Evolutionary conservation across 768 basidiomycete genomes (phyloP).

Genomic region (Thelephora ganbajun): DNA sequence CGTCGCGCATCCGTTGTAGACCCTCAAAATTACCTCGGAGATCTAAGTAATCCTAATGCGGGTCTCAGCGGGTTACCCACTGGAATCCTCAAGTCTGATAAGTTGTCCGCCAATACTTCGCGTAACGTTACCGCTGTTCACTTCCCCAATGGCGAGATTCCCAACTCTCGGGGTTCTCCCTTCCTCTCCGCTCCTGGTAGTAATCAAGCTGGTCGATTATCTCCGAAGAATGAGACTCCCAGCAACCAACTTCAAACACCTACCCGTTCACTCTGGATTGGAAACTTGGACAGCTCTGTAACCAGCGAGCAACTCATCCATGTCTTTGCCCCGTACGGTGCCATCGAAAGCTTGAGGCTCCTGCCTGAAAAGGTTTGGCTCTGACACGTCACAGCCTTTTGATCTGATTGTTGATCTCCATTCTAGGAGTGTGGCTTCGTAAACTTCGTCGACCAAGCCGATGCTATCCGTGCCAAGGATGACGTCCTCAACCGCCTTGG

Average conservation of each 20-base stretch:
- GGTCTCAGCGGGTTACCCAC: slow-evolving; percentile 15
- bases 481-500: slow-evolving; percentile 93
- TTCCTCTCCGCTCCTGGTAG: slow-evolving; percentile 54
- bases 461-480: slow-evolving; percentile 96
- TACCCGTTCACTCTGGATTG: slow-evolving; percentile 95
- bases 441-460: slow-evolving; percentile 90
- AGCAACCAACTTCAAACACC: slow-evolving; percentile 79
- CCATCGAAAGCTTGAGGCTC: slow-evolving; percentile 89
- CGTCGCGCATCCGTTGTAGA: slow-evolving; percentile 49
- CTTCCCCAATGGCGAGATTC: slow-evolving; percentile 51
- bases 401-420: not conserved
- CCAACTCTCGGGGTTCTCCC: slow-evolving; percentile 36
- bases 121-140: slow-evolving; percentile 41
- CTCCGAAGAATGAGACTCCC: slow-evolving; percentile 65
- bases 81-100: slow-evolving; percentile 50
- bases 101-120: slow-evolving; percentile 21
- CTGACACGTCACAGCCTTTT: not conserved
- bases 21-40: slow-evolving; percentile 39
- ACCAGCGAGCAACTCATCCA: slow-evolving; percentile 91
- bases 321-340: slow-evolving; percentile 93
- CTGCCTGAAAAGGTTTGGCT: slow-evolving; percentile 88
- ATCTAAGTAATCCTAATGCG: slow-evolving; percentile 28
- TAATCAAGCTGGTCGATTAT: slow-evolving; percentile 61
- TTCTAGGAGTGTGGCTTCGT: slow-evolving; percentile 94
- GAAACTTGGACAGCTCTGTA: slow-evolving; percentile 89